These are phyloP conservation scores for Neurospora sp. DNA, from an alignment of 495 filamentous ascomycete genomes.

Conservation along the genomic window DNA sequence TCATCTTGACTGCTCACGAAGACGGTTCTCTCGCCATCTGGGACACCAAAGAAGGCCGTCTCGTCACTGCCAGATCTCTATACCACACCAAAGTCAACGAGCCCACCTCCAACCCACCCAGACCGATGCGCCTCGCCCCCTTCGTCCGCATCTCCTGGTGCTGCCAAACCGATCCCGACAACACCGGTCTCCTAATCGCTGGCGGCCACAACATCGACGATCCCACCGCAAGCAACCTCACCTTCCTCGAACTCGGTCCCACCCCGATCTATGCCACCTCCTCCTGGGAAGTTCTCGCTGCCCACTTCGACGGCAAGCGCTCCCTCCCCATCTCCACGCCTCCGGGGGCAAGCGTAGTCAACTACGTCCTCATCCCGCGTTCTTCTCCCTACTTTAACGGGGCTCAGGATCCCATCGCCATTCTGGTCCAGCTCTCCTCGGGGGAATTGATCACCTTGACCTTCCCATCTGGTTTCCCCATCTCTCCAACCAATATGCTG, in stretches of 20 bases:
- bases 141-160: conserved; percentile 79
- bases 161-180: conserved; percentile 69
- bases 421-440: conserved; percentile 67
- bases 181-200: conserved; percentile 79
- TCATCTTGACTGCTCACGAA: conserved; percentile 78
- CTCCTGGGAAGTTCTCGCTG: conserved; percentile 68
- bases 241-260: conserved; percentile 76
- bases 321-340: conserved; percentile 66
- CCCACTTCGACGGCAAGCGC: conserved; percentile 65
- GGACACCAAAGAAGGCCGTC: conserved; percentile 85
- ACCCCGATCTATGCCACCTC: conserved; percentile 88
- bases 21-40: conserved; percentile 86
- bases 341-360: conserved; percentile 68
- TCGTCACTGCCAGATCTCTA: conserved; percentile 74
- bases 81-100: conserved; percentile 59
- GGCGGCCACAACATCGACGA: conserved; percentile 61
- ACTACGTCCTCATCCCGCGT: conserved; percentile 76
- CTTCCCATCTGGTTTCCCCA: conserved; percentile 84
- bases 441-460: conserved; percentile 82
- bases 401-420: conserved; percentile 77
- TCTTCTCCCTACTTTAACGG: conserved; percentile 76
- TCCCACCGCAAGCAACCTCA: conserved; percentile 56
- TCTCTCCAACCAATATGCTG: conserved; percentile 82
- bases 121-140: conserved; percentile 42
- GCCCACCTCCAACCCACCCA: conserved; percentile 28